Evolutionary conservation across 2,329 filamentous ascomycete genomes (phyloP), one percentile per base, ranked within the genome.

Genomic region (Phyllosticta paracitricarpa): DNA sequence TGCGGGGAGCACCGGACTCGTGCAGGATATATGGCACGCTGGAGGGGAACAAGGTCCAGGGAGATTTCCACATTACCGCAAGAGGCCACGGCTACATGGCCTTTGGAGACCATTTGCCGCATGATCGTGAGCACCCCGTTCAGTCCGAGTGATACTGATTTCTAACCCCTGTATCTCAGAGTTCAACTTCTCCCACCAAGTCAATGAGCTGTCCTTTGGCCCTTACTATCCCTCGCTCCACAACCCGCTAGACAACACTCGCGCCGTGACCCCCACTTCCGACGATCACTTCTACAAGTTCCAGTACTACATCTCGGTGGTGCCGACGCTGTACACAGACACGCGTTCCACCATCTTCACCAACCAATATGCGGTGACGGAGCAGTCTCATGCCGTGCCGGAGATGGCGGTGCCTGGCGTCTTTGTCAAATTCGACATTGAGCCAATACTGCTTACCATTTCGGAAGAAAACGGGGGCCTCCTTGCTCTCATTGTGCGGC

Each of bases 391-490:
- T 68, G 77, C 80, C 40, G 82, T 95, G 52, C 78, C 81, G 60
- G 88, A 95, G 69, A 85, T 71, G 64, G 77, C 79, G 62, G 84
- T 97, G 0, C 94, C 94, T 0, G 94, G 94, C 33, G 85, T 99
- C 64, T 99, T 97, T 73, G 89, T 99, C 82, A 99, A 97, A 78
- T 99, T 96, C 77, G 93, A 97, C 73, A 97, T 99, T 68, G 94
- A 99, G 79, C 94, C 94, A 1, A 92, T 99, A 68, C 78, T 94
- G 73, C 80, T 99, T 59, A 87, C 88, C 28, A 87, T 99, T 52
- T 87, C 88, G 64, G 93, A 97, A 77, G 85, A 86, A 69, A 85
- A 91, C 70, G 86, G 87, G 62, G 82, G 89, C 53, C 79, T 96
- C 62, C 76, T 96, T 65, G 80, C 82, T 25, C 84, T 99, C 67